Evolutionary conservation across 352 stramenopile genomes (phyloP).

Genomic region (Thraustochytrium sp.): DNA sequence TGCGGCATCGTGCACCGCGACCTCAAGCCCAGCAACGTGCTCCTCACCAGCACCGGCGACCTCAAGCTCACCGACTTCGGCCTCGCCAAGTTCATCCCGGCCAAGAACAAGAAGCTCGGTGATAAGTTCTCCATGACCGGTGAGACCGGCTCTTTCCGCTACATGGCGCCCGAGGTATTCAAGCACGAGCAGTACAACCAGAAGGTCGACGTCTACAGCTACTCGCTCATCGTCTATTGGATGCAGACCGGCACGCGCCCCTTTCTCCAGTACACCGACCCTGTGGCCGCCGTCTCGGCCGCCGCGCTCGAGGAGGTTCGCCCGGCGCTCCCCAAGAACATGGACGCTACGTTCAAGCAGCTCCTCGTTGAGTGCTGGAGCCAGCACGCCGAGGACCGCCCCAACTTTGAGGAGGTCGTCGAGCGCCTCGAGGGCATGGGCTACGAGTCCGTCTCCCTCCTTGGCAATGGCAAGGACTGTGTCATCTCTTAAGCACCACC

Average conservation of each 20-base stretch:
- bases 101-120: constrained; percentile 39
- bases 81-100: constrained; percentile 45
- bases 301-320: constrained; percentile 24
- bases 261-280: constrained; percentile 40
- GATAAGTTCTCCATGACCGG: constrained; percentile 48
- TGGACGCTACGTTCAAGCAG: background rate
- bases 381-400: constrained; percentile 32
- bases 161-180: constrained; percentile 49
- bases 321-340: background rate
- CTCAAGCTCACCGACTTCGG: constrained; percentile 46
- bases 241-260: constrained; percentile 35
- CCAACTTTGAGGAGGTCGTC: constrained; percentile 39
- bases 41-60: constrained; percentile 55
- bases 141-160: constrained; percentile 46
- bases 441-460: background rate
- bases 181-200: constrained; percentile 48
- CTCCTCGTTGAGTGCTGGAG: constrained; percentile 7
- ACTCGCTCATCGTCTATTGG: constrained; percentile 45
- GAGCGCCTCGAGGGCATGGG: constrained; percentile 16
- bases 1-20: constrained; percentile 71
- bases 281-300: constrained; percentile 18
- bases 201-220: constrained; percentile 50
- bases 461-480: background rate
- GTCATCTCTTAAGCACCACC: background rate
- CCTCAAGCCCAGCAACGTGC: constrained; percentile 74